Evolutionary conservation across 352 stramenopile species (phyloP).

Genomic region (Pythium scleroteichum): DNA sequence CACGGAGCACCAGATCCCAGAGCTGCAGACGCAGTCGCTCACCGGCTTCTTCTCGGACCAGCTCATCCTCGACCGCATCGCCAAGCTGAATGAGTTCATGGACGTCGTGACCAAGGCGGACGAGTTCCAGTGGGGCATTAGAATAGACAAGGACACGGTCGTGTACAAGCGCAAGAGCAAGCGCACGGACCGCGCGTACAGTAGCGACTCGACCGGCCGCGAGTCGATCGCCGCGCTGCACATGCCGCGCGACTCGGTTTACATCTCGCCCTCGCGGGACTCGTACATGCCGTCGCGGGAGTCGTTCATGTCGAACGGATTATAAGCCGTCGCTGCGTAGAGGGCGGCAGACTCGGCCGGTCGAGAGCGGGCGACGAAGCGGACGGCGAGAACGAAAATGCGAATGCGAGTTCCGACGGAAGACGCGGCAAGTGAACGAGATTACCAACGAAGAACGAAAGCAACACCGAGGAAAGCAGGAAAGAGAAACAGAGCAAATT

Average conservation of each 20-base stretch:
- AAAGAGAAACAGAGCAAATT: slow-evolving; percentile 8
- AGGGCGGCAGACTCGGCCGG: not conserved
- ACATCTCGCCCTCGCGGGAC: slow-evolving; percentile 38
- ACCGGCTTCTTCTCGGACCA: slow-evolving; percentile 85
- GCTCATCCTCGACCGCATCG: slow-evolving; percentile 84
- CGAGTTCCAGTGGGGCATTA: slow-evolving; percentile 88
- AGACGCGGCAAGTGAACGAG: not conserved
- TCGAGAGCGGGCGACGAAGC: not conserved
- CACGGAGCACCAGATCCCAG: slow-evolving; percentile 71
- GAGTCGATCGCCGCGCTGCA: slow-evolving; percentile 83
- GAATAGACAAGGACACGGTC: slow-evolving; percentile 90
- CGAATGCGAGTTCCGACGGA: slow-evolving; percentile 8
- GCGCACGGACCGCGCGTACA: slow-evolving; percentile 67
- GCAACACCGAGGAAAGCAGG: not conserved
- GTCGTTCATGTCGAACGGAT: slow-evolving; percentile 63
- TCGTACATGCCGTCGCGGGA: slow-evolving; percentile 61
- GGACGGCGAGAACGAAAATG: not conserved
- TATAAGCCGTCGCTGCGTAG: slow-evolving; percentile 18
- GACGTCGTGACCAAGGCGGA: slow-evolving; percentile 83
- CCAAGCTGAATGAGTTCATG: slow-evolving; percentile 86
- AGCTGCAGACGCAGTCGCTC: slow-evolving; percentile 82
- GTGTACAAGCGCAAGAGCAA: slow-evolving; percentile 90
- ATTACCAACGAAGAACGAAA: slow-evolving; percentile 9
- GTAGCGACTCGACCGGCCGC: slow-evolving; percentile 42
- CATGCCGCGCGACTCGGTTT: slow-evolving; percentile 78